Evolutionary conservation across 768 basidiomycete species (phyloP), one percentile per base, ranked within the genome.

Genomic region (Phallus indusiatus): DNA sequence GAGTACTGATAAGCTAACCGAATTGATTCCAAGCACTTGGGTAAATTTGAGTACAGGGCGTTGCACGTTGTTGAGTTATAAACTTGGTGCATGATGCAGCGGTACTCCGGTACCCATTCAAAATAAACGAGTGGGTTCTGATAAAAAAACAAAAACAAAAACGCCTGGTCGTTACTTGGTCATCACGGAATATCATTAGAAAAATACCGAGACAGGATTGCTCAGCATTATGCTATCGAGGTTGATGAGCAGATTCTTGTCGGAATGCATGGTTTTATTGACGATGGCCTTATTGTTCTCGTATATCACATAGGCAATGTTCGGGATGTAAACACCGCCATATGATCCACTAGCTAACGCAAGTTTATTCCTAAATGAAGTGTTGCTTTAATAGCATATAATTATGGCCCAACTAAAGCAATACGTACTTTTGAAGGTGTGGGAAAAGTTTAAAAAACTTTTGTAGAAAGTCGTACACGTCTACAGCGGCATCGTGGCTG

Each of bases 381-480:
- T 18, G n/a, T 24, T 14, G 10, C 3, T 54, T 6, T 20, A 16
- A 21, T 5, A 54, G 18, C 5, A 1, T 11, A 49, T 21, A 5
- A 52, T 42, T 53, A 6, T 50, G 17, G 9, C 42, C n/a, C n/a
- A n/a, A n/a, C n/a, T n/a, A n/a, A 17, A 33, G 9, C n/a, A n/a
- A n/a, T n/a, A 22, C 20, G 21, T n/a, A 54, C 37, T 20, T 17
- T 24, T 33, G 10, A 33, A 69, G 55, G 1, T 66, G 47, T 7
- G 69, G 69, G 56, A 62, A 69, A 5, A 72, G 54, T 10, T 47
- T 58, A 63, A 64, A 71, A 61, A 73, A 72, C 55, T 70, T 72
- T 55, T 73, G 70, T 20, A 73, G 47, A 54, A 73, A 74, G 61
- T 72, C 72, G 56, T 73, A 73, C 12, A 67, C 68, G 60, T 73